Evolutionary conservation across 805 yeast species (phyloP).

Genomic region (Yarrowia sp.): DNA sequence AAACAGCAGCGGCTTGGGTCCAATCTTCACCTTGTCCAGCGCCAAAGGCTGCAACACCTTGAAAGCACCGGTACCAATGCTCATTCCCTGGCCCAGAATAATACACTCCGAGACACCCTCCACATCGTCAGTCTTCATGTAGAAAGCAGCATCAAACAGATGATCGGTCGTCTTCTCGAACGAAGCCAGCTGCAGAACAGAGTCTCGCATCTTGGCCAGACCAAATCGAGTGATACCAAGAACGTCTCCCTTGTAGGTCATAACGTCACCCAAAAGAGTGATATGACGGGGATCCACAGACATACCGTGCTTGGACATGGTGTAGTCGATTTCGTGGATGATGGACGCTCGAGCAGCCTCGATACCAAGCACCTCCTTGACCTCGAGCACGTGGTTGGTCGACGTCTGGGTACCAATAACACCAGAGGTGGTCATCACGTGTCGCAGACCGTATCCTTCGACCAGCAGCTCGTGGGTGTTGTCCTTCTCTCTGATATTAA

Average conservation of each 20-base stretch:
- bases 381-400: slow-evolving; percentile 93
- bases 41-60: slow-evolving; percentile 59
- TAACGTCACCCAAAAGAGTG: slow-evolving; percentile 95
- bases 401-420: slow-evolving; percentile 84
- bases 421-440: slow-evolving; percentile 98
- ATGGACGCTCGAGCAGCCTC: slow-evolving; percentile 97
- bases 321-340: slow-evolving; percentile 91
- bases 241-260: slow-evolving; percentile 98
- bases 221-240: slow-evolving; percentile 98
- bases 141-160: slow-evolving; percentile 96
- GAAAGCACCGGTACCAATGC: slow-evolving; percentile 96
- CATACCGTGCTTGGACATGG: slow-evolving; percentile 99
- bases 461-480: slow-evolving; percentile 86
- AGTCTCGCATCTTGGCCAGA: slow-evolving; percentile 96
- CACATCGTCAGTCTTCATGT: slow-evolving; percentile 92
- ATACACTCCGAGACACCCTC: slow-evolving; percentile 99
- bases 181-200: slow-evolving; percentile 94
- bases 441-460: slow-evolving; percentile 96
- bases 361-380: slow-evolving; percentile 87
- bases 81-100: slow-evolving; percentile 96
- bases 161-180: slow-evolving; percentile 99
- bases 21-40: slow-evolving; percentile 38
- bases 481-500: slow-evolving; percentile 85
- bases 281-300: slow-evolving; percentile 99
- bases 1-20: slow-evolving; percentile 56